These are phyloP conservation scores for Globisporangium sylvaticum DNA, from an alignment of 352 stramenopile species.

Conservation along the genomic window DNA sequence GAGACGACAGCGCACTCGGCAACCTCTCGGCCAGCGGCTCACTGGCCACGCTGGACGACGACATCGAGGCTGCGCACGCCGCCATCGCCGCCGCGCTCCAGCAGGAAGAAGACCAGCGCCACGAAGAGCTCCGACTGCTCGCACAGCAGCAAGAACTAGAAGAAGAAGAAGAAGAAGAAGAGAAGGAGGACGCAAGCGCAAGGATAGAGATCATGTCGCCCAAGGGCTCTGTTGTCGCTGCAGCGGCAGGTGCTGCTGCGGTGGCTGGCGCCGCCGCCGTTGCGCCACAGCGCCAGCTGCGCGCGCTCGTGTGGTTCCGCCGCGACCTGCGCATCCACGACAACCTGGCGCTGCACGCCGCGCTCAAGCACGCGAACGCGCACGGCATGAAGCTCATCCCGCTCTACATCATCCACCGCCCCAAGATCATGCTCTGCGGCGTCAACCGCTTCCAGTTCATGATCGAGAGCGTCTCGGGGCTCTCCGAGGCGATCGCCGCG, in stretches of 20 bases:
- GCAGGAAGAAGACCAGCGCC: conserved; percentile 22
- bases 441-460: conserved; percentile 91
- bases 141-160: background rate
- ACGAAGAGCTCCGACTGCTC: conserved; percentile 13
- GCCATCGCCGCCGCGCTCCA: conserved; percentile 27
- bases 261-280: no score
- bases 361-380: conserved; percentile 34
- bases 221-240: background rate
- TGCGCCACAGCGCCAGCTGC: background rate
- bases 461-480: conserved; percentile 88
- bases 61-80: conserved; percentile 15
- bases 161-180: background rate
- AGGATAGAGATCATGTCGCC: background rate
- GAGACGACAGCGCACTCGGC: background rate
- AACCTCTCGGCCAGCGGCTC: conserved; percentile 6
- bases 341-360: conserved; percentile 89
- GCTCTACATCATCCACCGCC: conserved; percentile 87
- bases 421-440: conserved; percentile 81
- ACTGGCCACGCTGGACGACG: conserved; percentile 14
- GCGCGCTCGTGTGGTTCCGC: conserved; percentile 90
- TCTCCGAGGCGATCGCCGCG: conserved; percentile 62
- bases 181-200: background rate
- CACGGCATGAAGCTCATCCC: conserved; percentile 60
- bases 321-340: conserved; percentile 96
- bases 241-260: background rate